Base-by-base conservation (phyloP, 2,329 filamentous ascomycete species). In the Xylariaceae sp. region DNA sequence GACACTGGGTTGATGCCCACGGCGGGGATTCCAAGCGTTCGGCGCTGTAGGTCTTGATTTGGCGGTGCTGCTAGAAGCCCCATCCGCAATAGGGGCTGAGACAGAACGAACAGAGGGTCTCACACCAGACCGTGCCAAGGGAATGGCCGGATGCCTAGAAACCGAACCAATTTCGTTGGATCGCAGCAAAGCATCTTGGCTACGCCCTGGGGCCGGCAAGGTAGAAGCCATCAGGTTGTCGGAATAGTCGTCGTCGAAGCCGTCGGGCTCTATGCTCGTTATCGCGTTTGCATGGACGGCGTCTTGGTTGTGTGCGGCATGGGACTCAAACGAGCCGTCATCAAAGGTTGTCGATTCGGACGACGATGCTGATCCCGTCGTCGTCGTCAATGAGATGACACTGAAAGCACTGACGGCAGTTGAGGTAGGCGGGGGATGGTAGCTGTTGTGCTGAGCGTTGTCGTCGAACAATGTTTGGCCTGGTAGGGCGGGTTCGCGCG, bases 1-100 rank as follows among this genome's bases (percentile, higher is more conserved):
- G 62, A 94, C 87, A 56, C 86, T 92, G n/a, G 84, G 77, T 61
- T 86, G 79, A 48, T 65, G 66, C 26, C 62, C 64, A 59, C 56
- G 60, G 73, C 71, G 64, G 50, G 40, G 43, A 49, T 57, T 61
- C 53, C 53, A 46, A 43, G 58, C 46, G 15, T 47, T 59, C 61
- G 71, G 63, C 44, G 68, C 63, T 54, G 63, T 45, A 50, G 61
- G 56, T 56, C 57, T 66, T 48, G 70, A 61, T 56, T 66, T 72
- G 53, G 59, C 57, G 46, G 59, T 60, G 51, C 66, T 60, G 43
- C 61, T 60, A 43, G 64, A 60, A 39, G 68, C 60, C 60, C 70
- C 75, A 62, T 76, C 75, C 56, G 79, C 78, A 47, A 79, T 65
- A 37, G 82, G 80, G 61, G 76, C 80, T 41, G 82, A 85, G 50